phyloP scores from a whole-genome alignment of 2,329 filamentous ascomycete genomes.

The Nemania sp. region DNA sequence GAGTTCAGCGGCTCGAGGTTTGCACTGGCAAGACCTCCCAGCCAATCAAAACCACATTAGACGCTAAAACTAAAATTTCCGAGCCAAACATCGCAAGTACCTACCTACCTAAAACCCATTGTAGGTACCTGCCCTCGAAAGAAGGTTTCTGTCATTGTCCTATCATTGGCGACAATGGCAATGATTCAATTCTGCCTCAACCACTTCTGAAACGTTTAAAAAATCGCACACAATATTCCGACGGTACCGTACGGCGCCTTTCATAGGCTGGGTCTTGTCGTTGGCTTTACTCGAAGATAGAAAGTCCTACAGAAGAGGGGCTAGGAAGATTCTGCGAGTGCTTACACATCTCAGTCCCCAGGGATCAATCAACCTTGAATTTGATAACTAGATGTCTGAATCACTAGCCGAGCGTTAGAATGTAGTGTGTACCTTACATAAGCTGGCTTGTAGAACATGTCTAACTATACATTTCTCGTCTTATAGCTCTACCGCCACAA shows the following conservation, averaged over 20 bases:
- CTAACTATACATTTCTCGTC: background rate
- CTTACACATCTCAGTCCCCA: background rate
- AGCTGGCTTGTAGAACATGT: background rate
- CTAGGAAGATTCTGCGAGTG: too few relatives aligned
- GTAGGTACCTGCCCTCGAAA: background rate
- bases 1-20: slow-evolving; percentile 30
- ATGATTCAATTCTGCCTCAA: slow-evolving; percentile 1
- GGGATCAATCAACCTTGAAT: background rate
- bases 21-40: slow-evolving; percentile 9
- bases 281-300: too few relatives aligned
- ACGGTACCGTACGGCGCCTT: background rate
- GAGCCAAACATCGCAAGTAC: background rate
- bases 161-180: background rate
- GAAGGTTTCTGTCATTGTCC: background rate
- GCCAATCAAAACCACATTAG: slow-evolving; percentile 37
- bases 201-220: background rate
- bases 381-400: background rate
- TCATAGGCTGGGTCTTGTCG: background rate
- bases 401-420: slow-evolving; percentile 12
- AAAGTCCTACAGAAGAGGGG: too few relatives aligned
- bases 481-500: too few relatives aligned
- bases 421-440: too few relatives aligned
- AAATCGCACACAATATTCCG: background rate
- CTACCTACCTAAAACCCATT: too few relatives aligned
- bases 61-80: slow-evolving; percentile 26